Conservation (phyloP, 2,329 filamentous ascomycete species). For the Neofusicoccum parvum region DNA sequence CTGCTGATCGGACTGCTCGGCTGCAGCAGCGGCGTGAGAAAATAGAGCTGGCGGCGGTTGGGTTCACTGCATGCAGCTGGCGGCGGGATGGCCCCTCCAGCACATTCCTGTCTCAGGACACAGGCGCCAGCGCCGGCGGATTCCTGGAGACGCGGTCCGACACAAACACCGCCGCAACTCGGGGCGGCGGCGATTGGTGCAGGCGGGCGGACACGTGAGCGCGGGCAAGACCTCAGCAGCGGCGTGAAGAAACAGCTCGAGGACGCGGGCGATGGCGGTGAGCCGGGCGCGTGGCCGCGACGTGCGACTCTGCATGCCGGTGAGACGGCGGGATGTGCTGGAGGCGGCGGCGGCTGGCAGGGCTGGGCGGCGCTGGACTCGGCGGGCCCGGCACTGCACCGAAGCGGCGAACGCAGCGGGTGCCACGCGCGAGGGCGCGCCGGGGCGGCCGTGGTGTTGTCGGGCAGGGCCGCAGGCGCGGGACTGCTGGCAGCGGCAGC, state of each 20-base stretch:
- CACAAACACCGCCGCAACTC: background rate
- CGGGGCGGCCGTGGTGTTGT: background rate
- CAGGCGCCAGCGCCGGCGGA: background rate
- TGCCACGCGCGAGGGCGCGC: background rate
- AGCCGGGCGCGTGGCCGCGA: background rate
- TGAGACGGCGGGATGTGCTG: background rate
- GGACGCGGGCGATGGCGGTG: conserved; percentile 4
- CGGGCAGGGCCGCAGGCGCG: background rate
- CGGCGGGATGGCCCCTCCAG: background rate
- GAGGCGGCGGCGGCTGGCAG: background rate
- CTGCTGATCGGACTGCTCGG: background rate
- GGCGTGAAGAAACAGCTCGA: background rate
- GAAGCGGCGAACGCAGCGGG: background rate
- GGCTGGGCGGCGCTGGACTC: conserved; percentile 3
- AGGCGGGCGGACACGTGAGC: background rate
- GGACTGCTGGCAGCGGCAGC: background rate
- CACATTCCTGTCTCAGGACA: conserved; percentile 1
- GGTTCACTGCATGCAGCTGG: background rate
- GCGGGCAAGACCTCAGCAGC: background rate
- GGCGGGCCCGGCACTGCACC: background rate
- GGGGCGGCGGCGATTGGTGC: background rate
- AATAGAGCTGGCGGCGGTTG: background rate
- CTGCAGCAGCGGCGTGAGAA: background rate
- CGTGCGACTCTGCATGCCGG: background rate
- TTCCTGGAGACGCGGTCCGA: background rate